A percentile compares a stretch with the other conserved stretches of the same genome.
phyloP scores from a whole-genome alignment of 352 stramenopile species.

The Thraustochytrium sp. region DNA sequence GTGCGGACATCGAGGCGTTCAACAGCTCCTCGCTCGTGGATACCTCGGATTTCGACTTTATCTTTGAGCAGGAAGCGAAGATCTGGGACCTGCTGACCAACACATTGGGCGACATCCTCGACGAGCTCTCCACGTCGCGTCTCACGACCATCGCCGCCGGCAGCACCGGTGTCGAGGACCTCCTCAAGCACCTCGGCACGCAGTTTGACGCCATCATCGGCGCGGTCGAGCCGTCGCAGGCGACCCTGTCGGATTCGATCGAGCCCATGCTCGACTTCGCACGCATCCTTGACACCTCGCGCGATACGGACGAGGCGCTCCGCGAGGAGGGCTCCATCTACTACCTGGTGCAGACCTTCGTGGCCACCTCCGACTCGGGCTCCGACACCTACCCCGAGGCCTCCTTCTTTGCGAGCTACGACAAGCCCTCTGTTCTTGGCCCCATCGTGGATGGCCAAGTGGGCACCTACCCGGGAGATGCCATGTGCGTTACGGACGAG shows the following conservation, averaged over 20 bases:
- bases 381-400: not conserved
- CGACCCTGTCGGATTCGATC: not conserved
- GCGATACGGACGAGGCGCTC: not conserved
- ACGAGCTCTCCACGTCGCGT: too few species aligned
- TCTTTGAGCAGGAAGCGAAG: too few species aligned
- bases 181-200: not conserved
- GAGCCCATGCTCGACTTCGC: not conserved
- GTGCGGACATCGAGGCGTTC: too few species aligned
- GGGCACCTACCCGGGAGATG: not conserved
- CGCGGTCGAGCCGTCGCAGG: not conserved
- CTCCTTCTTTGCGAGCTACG: not conserved
- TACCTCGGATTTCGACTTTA: too few species aligned
- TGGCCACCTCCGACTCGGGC: too few species aligned
- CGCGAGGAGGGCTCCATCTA: constrained; percentile 12
- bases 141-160: not conserved
- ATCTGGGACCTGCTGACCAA: too few species aligned
- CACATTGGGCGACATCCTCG: too few species aligned
- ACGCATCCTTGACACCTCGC: not conserved
- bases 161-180: not conserved
- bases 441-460: not conserved
- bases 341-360: not conserved
- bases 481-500: constrained; percentile 13
- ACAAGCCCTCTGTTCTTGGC: not conserved
- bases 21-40: too few species aligned
- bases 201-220: not conserved